Evolutionary conservation across 148 eudicot genomes (phyloP).

Genomic region (Chenopodium suecicum): DNA sequence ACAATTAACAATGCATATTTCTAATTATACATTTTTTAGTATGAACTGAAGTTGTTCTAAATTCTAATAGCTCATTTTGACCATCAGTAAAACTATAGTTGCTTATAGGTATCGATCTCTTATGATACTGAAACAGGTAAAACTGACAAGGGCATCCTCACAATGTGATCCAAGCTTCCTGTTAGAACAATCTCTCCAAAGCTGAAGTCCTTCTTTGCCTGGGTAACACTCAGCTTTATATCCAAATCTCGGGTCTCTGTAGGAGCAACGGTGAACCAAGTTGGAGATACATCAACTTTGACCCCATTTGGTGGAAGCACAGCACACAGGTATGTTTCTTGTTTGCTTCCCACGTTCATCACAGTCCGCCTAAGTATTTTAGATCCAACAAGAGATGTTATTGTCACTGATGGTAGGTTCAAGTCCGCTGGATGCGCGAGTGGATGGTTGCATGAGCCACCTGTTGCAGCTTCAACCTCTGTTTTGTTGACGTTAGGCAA

Average conservation of each 20-base stretch:
- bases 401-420: constrained; percentile 84
- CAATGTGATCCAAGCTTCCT: constrained; percentile 77
- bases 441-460: constrained; percentile 65
- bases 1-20: not conserved
- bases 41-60: not conserved
- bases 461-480: constrained; percentile 60
- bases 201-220: constrained; percentile 43
- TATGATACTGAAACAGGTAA: constrained; percentile 44
- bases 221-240: constrained; percentile 54
- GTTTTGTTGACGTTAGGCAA: constrained; percentile 52
- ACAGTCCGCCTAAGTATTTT: constrained; percentile 42
- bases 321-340: constrained; percentile 65
- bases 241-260: constrained; percentile 50
- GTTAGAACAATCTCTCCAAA: constrained; percentile 82
- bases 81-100: not conserved
- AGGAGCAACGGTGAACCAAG: constrained; percentile 67
- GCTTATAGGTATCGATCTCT: not conserved
- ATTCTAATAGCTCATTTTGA: not conserved
- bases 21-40: not conserved
- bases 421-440: constrained; percentile 65
- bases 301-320: constrained; percentile 63
- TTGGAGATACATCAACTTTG: constrained; percentile 45
- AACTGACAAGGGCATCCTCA: constrained; percentile 69
- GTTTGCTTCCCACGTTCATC: constrained; percentile 52
- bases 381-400: constrained; percentile 48